Conservation (phyloP, 2,329 filamentous ascomycete genomes). For the Metarhizium brunneum region DNA sequence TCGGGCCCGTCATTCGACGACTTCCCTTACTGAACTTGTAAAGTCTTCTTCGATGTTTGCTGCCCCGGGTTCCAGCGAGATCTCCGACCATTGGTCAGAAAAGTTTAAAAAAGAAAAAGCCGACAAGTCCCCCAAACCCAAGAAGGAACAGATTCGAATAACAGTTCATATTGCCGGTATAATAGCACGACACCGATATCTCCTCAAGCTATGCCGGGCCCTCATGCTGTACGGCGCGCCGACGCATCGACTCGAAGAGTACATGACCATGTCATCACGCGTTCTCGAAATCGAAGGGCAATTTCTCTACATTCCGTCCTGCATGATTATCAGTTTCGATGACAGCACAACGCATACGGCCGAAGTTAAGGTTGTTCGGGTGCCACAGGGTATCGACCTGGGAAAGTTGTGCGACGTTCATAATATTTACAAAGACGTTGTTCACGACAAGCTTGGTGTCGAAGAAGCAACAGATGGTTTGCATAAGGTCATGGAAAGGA, state of each 20-base stretch:
- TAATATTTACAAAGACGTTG: constrained; percentile 73
- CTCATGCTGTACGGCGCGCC: constrained; percentile 88
- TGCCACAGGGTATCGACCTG: constrained; percentile 60
- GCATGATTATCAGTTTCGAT: constrained; percentile 91
- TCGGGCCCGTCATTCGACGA: constrained; percentile 31
- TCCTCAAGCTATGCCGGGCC: constrained; percentile 74
- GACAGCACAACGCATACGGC: constrained; percentile 64
- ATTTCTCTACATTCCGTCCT: constrained; percentile 82
- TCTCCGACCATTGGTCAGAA: constrained; percentile 34
- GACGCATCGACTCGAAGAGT: constrained; percentile 84
- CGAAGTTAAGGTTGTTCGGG: constrained; percentile 68
- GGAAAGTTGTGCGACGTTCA: constrained; percentile 67
- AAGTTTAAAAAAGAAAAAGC: constrained; percentile 31
- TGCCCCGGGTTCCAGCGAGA: constrained; percentile 34
- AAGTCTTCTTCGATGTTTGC: constrained; percentile 45
- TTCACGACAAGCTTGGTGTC: constrained; percentile 65
- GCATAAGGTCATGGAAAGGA: constrained; percentile 40
- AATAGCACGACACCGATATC: constrained; percentile 70
- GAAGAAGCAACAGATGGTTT: constrained; percentile 59
- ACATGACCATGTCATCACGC: constrained; percentile 82
- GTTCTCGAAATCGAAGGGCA: constrained; percentile 83
- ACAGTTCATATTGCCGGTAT: constrained; percentile 56
- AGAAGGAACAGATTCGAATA: constrained; percentile 34
- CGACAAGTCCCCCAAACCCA: constrained; percentile 24
- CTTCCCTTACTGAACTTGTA: constrained; percentile 40